Percentiles rank a stretch among this genome's conserved stretches.
Conservation (phyloP, 495 filamentous ascomycete species). For the Penicillium crystallinum region DNA sequence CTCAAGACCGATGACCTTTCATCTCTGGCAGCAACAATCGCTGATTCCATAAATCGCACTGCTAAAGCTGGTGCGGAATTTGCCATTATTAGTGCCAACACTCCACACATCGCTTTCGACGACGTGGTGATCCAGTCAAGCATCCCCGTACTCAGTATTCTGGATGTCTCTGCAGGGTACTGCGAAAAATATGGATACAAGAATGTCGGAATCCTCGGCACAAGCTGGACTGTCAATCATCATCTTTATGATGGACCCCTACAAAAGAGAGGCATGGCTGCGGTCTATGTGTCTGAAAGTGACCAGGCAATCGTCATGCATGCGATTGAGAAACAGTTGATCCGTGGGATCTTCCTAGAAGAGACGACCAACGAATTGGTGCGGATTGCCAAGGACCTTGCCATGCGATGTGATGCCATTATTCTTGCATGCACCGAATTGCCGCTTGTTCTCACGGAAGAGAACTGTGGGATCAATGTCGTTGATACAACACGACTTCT, state of each 20-base stretch:
- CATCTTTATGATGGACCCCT: constrained; percentile 4
- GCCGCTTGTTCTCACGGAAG: constrained; percentile 4
- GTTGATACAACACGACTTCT: constrained; percentile 7
- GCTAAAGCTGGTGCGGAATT: constrained; percentile 7
- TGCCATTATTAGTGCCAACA: constrained; percentile 9
- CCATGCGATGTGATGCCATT: constrained; percentile 3
- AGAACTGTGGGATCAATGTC: constrained; percentile 5
- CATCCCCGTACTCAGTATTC: constrained; percentile 7
- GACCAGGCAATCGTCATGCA: constrained; percentile 4
- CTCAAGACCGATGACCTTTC: constrained; percentile 1
- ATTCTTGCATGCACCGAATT: constrained; percentile 7
- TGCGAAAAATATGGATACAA: constrained; percentile 2
- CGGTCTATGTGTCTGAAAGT: constrained; percentile 2
- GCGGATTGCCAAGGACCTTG: constrained; percentile 3
- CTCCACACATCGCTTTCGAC: neutral
- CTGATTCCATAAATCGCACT: constrained; percentile 2
- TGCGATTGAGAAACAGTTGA: neutral
- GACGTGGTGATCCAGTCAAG: neutral
- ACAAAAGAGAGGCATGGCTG: neutral
- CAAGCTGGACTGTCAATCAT: neutral
- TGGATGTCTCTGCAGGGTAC: constrained; percentile 1
- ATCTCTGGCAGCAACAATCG: neutral
- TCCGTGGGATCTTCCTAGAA: constrained; percentile 1
- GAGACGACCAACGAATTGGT: neutral
- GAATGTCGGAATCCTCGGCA: constrained; percentile 2